Percentiles rank a stretch among this genome's conserved stretches.
Conservation (phyloP, 768 basidiomycete species). For the Tricholoma bakamatsutake region DNA sequence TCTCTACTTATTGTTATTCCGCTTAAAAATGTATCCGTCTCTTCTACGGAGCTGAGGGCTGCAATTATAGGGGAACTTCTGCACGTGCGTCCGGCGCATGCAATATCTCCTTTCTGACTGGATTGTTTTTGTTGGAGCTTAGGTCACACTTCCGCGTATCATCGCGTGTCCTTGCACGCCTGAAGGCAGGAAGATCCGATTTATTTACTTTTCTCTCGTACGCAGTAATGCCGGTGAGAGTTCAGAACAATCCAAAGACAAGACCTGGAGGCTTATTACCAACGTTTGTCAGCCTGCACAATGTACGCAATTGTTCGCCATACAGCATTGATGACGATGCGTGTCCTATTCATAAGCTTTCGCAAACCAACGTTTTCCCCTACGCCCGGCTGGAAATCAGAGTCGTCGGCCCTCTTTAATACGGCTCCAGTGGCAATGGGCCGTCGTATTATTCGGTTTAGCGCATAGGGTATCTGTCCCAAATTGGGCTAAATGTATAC, state of each 20-base stretch:
- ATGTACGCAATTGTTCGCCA: background rate
- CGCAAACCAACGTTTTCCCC: background rate
- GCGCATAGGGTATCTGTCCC: background rate
- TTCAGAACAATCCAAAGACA: background rate
- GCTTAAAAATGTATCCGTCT: background rate
- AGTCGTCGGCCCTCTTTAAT: background rate
- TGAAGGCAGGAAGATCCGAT: background rate
- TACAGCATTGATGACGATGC: background rate
- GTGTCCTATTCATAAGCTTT: background rate
- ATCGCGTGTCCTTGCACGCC: background rate
- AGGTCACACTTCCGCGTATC: background rate
- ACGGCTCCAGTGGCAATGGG: background rate
- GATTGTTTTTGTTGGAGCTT: background rate
- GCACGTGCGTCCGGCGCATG: background rate
- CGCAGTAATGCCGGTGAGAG: background rate
- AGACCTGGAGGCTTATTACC: background rate
- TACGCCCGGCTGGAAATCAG: background rate
- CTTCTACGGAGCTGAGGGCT: background rate
- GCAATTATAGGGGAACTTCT: background rate
- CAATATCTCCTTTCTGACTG: background rate
- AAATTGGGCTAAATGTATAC: background rate
- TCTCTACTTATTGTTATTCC: background rate
- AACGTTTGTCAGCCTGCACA: background rate
- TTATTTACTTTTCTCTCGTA: background rate
- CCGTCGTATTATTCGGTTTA: background rate